phyloP scores from a whole-genome alignment of 345 rosid genomes.

The Brassica cretica region DNA sequence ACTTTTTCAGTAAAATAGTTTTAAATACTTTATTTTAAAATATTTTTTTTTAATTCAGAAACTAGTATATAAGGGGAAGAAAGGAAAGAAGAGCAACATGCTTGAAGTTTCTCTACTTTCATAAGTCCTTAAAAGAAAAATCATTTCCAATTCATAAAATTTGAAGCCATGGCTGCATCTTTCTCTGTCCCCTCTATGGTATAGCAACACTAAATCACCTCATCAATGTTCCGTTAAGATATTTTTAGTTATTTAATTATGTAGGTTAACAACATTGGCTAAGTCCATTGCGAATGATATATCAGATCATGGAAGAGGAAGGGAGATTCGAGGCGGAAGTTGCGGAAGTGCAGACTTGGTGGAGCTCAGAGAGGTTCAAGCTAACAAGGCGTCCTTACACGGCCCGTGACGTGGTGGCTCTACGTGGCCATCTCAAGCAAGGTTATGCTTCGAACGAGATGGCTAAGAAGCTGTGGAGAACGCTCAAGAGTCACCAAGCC shows the following conservation, averaged over 20 bases:
- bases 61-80: slow-evolving; percentile 39
- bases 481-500: slow-evolving; percentile 87
- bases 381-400: slow-evolving; percentile 79
- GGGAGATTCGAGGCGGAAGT: slow-evolving; percentile 86
- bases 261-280: neutral
- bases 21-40: neutral
- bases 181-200: slow-evolving; percentile 93
- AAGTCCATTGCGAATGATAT: neutral
- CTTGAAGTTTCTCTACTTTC: slow-evolving; percentile 40
- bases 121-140: slow-evolving; percentile 22
- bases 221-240: neutral
- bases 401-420: slow-evolving; percentile 82
- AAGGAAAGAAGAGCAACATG: slow-evolving; percentile 30
- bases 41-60: slow-evolving; percentile 13
- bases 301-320: slow-evolving; percentile 89
- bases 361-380: slow-evolving; percentile 97
- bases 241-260: neutral
- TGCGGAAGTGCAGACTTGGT: slow-evolving; percentile 95
- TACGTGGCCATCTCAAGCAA: slow-evolving; percentile 80
- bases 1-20: neutral
- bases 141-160: slow-evolving; percentile 20
- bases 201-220: slow-evolving; percentile 19
- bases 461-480: slow-evolving; percentile 89
- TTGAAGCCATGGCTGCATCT: slow-evolving; percentile 87
- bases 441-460: slow-evolving; percentile 82